Evolutionary conservation across 2,329 filamentous ascomycete species (phyloP).

Genomic region (Ilyonectria sp.): DNA sequence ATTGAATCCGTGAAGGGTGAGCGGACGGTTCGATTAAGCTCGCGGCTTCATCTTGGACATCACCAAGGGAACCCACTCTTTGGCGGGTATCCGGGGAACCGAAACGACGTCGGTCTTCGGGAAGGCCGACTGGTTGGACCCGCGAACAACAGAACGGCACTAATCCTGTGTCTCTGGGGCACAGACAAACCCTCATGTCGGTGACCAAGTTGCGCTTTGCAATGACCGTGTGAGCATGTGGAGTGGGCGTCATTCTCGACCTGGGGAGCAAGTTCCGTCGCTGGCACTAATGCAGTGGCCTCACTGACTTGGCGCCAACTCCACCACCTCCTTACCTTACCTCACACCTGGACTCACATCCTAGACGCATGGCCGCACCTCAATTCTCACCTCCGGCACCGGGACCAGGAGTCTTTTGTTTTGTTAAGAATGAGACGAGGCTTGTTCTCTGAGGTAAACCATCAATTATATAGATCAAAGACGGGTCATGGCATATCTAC

Average conservation of each 20-base stretch:
- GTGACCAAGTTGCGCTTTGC: background rate
- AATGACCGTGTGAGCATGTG: slow-evolving; percentile 2
- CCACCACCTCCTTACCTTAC: slow-evolving; percentile 35
- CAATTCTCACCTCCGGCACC: background rate
- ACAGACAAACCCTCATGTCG: background rate
- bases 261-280: slow-evolving; percentile 4
- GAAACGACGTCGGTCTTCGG: background rate
- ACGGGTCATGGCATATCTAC: background rate
- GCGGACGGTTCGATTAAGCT: background rate
- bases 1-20: background rate
- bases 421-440: background rate
- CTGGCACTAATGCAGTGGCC: slow-evolving; percentile 46
- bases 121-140: too few species aligned
- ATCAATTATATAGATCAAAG: background rate
- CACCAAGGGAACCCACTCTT: background rate
- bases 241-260: background rate
- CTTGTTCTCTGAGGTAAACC: background rate
- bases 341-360: slow-evolving; percentile 36
- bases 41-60: background rate
- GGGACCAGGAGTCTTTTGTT: background rate
- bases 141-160: background rate
- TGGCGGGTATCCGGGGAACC: background rate
- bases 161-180: background rate
- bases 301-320: slow-evolving; percentile 36
- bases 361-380: slow-evolving; percentile 28